Evolutionary conservation across 352 stramenopile genomes (phyloP), one percentile per base, ranked within the genome.

Genomic region (Pythium myriotylum): DNA sequence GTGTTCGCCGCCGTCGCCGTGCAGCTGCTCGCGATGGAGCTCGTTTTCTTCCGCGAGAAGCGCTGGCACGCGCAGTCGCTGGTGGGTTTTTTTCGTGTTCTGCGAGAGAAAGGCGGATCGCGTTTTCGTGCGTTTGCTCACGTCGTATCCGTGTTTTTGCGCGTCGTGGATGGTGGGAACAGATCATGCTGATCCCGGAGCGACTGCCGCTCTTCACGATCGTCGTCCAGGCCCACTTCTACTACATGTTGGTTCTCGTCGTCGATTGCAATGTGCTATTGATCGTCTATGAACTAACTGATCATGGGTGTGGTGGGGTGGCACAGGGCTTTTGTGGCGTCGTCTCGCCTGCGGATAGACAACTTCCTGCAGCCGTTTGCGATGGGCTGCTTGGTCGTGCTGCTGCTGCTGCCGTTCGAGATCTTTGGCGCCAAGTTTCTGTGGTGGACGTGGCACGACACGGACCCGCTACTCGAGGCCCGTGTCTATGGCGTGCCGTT

Each of bases 381-480:
- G 12, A 89, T 92, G 72, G 81, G 76, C 0, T 57, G 68, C 16
- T 55, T 92, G 7, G 71, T 84, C 48, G 54, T 91, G 20, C 60
- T 84, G 48, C 60, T 92, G 24, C 59, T 66, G 7, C 80, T 93
- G 39, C 86, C 86, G 9, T 85, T 91, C 32, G 83, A 94, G 70
- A 67, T 94, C 47, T 46, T 92, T 32, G 86, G 86, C 46, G 57
- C 79, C 56, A 92, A 92, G 55, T 90, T 94, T 48, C 68, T 94
- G 24, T 92, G 81, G 81, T 94, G 86, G 86, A 94, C 86, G 49
- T 92, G 78, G 73, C 86, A 94, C 56, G 86, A 94, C 55, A 92
- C 80, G 19, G 83, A 94, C 24, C 83, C 83, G 24, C 67, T 89
- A 40, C 63, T 94, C 14, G 57, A 55, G 8, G 74, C 79, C 22